Evolutionary conservation across 441 rosid genomes (phyloP).

Genomic region (Dalechampia spathulata): DNA sequence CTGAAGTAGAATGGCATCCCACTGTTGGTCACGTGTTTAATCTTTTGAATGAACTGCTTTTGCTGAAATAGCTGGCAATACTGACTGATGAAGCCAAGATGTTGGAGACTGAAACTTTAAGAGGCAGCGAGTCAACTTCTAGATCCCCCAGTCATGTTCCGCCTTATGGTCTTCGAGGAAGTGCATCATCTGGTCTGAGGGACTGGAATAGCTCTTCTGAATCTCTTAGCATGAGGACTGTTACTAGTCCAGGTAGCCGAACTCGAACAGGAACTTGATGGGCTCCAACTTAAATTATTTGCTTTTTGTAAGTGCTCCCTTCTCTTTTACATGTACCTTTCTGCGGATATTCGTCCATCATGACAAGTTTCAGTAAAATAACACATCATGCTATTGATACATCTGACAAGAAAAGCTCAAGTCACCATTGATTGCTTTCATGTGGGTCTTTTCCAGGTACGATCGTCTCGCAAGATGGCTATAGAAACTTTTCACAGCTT

Average conservation of each 20-base stretch:
- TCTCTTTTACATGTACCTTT: background rate
- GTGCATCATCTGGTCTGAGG: conserved; percentile 24
- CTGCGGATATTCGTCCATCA: no score
- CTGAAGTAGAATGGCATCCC: no score
- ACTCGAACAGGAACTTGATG: conserved; percentile 31
- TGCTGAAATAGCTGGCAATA: conserved; percentile 44
- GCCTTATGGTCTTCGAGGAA: conserved; percentile 32
- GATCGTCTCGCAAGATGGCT: background rate
- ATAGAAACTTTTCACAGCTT: background rate
- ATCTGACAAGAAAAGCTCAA: no score
- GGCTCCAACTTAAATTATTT: conserved; percentile 15
- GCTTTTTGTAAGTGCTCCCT: conserved; percentile 18
- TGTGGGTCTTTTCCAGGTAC: conserved; percentile 3
- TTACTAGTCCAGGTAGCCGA: conserved; percentile 37
- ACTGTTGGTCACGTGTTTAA: background rate
- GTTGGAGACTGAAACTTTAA: conserved; percentile 43
- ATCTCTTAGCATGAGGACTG: conserved; percentile 20
- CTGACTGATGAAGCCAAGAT: conserved; percentile 50
- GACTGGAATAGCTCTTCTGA: conserved; percentile 28
- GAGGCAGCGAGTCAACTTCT: conserved; percentile 34
- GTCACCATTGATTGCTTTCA: background rate
- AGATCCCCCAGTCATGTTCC: conserved; percentile 24
- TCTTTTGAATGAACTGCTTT: background rate
- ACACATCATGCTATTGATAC: no score
- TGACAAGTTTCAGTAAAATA: no score